phyloP scores from a whole-genome alignment of 306 rosid species.

The Luffa acutangula region DNA sequence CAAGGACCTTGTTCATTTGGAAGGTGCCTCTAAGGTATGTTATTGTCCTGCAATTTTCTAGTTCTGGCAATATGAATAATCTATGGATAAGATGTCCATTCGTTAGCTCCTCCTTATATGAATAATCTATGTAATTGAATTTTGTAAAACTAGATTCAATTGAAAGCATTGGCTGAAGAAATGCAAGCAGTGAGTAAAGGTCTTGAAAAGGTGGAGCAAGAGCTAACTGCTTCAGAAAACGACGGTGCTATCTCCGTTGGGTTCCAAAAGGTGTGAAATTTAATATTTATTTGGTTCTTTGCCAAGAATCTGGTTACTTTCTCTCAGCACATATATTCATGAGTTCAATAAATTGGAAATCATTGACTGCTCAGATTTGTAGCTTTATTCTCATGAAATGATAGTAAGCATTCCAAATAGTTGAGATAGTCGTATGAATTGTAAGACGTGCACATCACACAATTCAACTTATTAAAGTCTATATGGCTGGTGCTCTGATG shows the following conservation, averaged over 20 bases:
- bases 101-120: background rate
- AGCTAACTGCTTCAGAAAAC: constrained; percentile 72
- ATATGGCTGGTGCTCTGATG: background rate
- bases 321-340: background rate
- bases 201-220: constrained; percentile 95
- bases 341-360: background rate
- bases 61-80: background rate
- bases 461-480: background rate
- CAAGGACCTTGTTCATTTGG: constrained; percentile 85
- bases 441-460: too few relatives aligned
- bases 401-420: background rate
- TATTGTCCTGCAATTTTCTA: background rate
- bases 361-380: background rate
- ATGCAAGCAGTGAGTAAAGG: constrained; percentile 99
- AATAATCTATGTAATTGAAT: background rate
- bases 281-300: background rate
- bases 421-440: background rate
- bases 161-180: constrained; percentile 96
- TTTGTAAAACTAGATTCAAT: constrained; percentile 61
- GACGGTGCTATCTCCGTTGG: constrained; percentile 81
- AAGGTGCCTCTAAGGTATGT: constrained; percentile 93
- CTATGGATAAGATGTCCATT: background rate
- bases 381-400: background rate
- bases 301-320: background rate
- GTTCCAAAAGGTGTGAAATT: constrained; percentile 58